Base-by-base conservation (phyloP, 345 rosid species). In the Euphorbia tirucalli region DNA sequence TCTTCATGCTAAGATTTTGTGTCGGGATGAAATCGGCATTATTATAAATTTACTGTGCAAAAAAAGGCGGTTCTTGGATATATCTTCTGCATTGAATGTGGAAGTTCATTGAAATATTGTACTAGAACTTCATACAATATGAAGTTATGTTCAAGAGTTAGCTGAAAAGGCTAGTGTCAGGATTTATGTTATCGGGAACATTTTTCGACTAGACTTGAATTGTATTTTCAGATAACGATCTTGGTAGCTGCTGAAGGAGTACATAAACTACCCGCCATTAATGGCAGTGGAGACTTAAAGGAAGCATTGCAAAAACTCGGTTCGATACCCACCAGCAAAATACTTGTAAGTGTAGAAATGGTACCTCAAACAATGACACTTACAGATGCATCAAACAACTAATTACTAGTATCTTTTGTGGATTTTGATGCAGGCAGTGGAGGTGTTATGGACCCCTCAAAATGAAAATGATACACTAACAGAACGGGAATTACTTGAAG, bases 391-490 rank as follows among this genome's bases (percentile, higher is more conserved):
- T 60, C 0, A 56, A 63, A 69, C 28, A 71, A 70, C 50, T 31
- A 43, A 39, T 65, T 61, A 41, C 70, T 78, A n/a, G n/a, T 31
- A 68, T 30, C 25, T 56, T 32, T 65, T 61, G 49, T 82, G 67
- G 43, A 62, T 68, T 63, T 15, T 62, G 7, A 57, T 81, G 72
- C 86, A 94, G 97, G 97, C 96, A 30, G 97, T 92, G 27, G 97
- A 94, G 82, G 97, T 90, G 72, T 73, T 94, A 81, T 94, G 99
- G 99, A 92, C 97, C 48, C 97, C 99, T 14, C 97, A 94, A 75
- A 83, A 90, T 67, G 98, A 90, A 79, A 80, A 83, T 28, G 97
- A 89, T 70, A 85, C 88, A 7, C 74, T 92, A 50, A 78, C 97
- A 13, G 93, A 92, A 76, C 80, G 86, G 58, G 91, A 92, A 78